Percentiles rank a stretch among this genome's conserved stretches.
Conservation (phyloP, 176 grass and related monocot genomes). For the Oryza longistaminata region DNA sequence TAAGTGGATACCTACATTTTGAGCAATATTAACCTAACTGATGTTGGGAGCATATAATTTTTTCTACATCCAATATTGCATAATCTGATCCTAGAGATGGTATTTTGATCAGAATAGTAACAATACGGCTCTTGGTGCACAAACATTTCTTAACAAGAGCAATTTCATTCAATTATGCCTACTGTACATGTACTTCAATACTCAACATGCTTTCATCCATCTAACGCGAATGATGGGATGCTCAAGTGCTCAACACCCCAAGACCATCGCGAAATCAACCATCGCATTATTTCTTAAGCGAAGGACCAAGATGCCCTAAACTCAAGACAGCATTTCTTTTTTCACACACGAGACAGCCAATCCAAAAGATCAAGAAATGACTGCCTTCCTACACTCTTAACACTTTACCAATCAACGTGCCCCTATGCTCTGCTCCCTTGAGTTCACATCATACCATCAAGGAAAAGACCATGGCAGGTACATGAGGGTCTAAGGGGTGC, state of each 20-base stretch:
- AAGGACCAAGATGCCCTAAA: not conserved
- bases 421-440: not conserved
- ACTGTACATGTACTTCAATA: not conserved
- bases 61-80: not conserved
- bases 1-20: not conserved
- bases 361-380: not conserved
- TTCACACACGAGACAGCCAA: not conserved
- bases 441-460: constrained; percentile 3
- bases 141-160: not conserved
- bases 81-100: not conserved
- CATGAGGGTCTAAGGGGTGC: constrained; percentile 25
- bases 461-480: constrained; percentile 22
- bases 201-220: not conserved
- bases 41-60: not conserved
- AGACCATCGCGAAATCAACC: constrained; percentile 4
- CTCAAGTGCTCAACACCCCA: not conserved
- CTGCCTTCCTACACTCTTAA: not conserved
- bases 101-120: constrained; percentile 18
- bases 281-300: not conserved
- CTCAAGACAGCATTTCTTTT: not conserved
- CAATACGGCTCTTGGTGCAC: not conserved
- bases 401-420: constrained; percentile 4
- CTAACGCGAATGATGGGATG: not conserved
- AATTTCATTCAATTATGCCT: not conserved
- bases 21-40: not conserved